phyloP scores from a whole-genome alignment of 768 basidiomycete genomes.

The Ramaria sp. region DNA sequence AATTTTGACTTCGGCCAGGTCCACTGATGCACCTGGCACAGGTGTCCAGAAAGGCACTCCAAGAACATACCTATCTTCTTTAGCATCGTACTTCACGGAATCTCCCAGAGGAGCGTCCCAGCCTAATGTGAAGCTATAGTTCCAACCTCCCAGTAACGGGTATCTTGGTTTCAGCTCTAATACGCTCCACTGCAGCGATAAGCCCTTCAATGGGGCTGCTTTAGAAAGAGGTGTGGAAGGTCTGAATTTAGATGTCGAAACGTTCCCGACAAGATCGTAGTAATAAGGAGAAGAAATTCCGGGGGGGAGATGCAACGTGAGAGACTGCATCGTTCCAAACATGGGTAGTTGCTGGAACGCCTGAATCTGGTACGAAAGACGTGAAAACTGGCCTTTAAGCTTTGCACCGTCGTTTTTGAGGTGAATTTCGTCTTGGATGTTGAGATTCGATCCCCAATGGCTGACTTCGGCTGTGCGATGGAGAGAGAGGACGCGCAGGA shows the following conservation, averaged over 20 bases:
- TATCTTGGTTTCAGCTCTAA: conserved; percentile 85
- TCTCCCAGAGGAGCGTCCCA: conserved; percentile 85
- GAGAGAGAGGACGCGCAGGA: conserved; percentile 64
- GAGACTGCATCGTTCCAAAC: conserved; percentile 58
- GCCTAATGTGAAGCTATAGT: conserved; percentile 89
- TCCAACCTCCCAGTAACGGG: conserved; percentile 94
- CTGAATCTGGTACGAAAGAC: conserved; percentile 76
- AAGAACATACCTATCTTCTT: conserved; percentile 56
- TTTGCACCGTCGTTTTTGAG: conserved; percentile 84
- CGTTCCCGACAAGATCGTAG: conserved; percentile 90
- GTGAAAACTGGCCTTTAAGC: conserved; percentile 95
- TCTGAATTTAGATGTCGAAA: conserved; percentile 86
- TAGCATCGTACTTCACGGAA: conserved; percentile 52
- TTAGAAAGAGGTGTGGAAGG: conserved; percentile 44
- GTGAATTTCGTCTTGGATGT: conserved; percentile 79
- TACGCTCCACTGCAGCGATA: conserved; percentile 37
- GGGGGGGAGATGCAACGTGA: conserved; percentile 75
- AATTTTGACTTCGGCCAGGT: conserved; percentile 69
- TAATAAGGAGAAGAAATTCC: conserved; percentile 78
- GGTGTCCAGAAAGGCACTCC: conserved; percentile 80
- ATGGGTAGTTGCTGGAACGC: conserved; percentile 54
- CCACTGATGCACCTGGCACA: conserved; percentile 69
- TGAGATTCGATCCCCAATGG: conserved; percentile 94
- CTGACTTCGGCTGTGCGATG: conserved; percentile 81
- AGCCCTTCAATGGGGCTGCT: conserved; percentile 24